These are phyloP conservation scores for Suillus weaverae DNA, from an alignment of 768 basidiomycete species.

Conservation along the genomic window DNA sequence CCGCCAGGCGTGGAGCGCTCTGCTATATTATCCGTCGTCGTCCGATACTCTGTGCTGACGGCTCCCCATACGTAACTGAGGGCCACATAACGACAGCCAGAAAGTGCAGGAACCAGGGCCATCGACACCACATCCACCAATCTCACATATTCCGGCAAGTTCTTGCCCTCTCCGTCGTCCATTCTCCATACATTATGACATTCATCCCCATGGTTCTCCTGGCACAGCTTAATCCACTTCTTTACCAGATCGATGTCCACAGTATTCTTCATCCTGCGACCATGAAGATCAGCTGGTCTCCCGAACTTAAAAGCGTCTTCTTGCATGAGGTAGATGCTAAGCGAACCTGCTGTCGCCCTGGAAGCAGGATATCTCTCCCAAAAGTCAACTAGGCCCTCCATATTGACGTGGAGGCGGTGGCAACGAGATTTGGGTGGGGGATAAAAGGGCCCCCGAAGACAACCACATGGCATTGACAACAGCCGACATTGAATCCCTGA, in stretches of 20 bases:
- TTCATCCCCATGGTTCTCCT: not conserved
- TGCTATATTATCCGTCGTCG: constrained; percentile 5
- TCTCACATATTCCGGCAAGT: constrained; percentile 2
- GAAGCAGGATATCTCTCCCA: not conserved
- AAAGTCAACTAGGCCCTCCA: not conserved
- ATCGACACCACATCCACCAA: constrained; percentile 7
- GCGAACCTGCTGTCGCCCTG: not conserved
- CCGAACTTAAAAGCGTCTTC: constrained; percentile 8
- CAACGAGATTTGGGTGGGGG: not conserved
- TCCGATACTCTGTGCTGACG: constrained; percentile 7
- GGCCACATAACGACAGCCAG: constrained; percentile 7
- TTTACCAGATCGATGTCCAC: constrained; percentile 7
- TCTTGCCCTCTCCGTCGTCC: not conserved
- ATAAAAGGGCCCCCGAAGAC: not conserved
- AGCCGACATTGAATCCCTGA: not conserved
- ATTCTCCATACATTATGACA: constrained; percentile 7
- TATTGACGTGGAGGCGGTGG: constrained; percentile 4
- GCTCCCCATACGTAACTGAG: constrained; percentile 13
- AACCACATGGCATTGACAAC: not conserved
- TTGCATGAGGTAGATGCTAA: constrained; percentile 6
- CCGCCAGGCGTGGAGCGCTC: not conserved
- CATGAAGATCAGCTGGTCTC: constrained; percentile 8
- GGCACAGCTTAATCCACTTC: constrained; percentile 9
- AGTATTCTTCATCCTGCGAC: constrained; percentile 7
- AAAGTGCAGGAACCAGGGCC: constrained; percentile 4